Base-by-base conservation (phyloP, 2,329 filamentous ascomycete species). In the Trichoderma asperellum region DNA sequence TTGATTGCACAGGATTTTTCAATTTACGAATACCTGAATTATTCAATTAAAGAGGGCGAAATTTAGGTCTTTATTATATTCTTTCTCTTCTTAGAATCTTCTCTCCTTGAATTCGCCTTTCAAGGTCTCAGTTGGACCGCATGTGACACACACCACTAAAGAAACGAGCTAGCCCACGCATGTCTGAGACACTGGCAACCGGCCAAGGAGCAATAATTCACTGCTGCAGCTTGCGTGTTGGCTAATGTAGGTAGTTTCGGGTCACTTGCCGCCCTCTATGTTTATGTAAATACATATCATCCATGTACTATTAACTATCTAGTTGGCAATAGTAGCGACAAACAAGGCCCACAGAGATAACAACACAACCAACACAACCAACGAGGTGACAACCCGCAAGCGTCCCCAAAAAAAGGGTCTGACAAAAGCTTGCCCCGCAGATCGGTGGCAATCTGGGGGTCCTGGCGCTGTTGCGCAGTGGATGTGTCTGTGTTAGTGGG, bases 141-240 rank as follows among this genome's bases (percentile, higher is more conserved):
- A 37, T 40, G 24, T 8, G 16, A 11, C 58, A 49, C 40, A 43
- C 40, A 16, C 40, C 40, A 43, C 40, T 16, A 43, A 43, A 60
- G 21, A n/a, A 12, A 29, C 7, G 4, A 47, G 7, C 21, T 37
- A 29, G 18, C 8, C 6, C 27, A 18, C 21, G 34, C 27, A 34
- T 66, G 29, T 55, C 61, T 65, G 35, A 66, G 43, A 57, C 62
- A 35, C 53, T 66, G 62, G 53, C n/a, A 34, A 66, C 24, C 18
- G 16, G 24, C 43, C 16, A 43, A 24, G 24, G 24, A 24, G 24
- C 24, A 24, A 24, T 24, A 24, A 12, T 43, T 43, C 5, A 24
- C 27, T 34, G 34, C 61, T 24, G 27, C 34, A 40, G 14, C 10
- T 55, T 55, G n/a, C 18, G n/a, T 32, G 4, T 32, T 32, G 32